Evolutionary conservation across 2,329 filamentous ascomycete species (phyloP).

Genomic region (Calycina marina): DNA sequence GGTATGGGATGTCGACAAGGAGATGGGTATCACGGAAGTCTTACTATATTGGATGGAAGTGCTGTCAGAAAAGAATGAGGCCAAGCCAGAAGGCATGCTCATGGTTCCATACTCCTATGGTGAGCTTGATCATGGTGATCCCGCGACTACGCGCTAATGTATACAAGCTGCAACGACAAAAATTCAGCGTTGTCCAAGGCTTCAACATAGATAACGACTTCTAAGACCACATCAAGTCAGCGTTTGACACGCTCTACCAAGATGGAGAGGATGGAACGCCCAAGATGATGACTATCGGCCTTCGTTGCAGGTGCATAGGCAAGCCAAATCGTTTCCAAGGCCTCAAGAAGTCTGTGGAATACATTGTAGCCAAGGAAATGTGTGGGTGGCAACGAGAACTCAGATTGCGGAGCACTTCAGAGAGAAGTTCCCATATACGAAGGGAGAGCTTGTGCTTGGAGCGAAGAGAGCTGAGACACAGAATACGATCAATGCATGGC

Average conservation of each 20-base stretch:
- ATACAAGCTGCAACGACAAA: constrained; percentile 34
- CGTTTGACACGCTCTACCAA: constrained; percentile 40
- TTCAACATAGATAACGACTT: constrained; percentile 15
- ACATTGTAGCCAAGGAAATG: constrained; percentile 34
- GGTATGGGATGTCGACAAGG: constrained; percentile 33
- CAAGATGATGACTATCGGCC: constrained; percentile 42
- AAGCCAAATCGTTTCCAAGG: constrained; percentile 36
- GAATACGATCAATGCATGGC: constrained; percentile 12
- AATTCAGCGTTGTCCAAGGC: constrained; percentile 18
- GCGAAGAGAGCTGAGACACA: constrained; percentile 13
- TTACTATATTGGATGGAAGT: constrained; percentile 41
- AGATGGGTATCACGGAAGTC: constrained; percentile 34
- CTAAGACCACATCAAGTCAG: constrained; percentile 30
- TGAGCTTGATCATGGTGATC: background rate
- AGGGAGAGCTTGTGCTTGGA: constrained; percentile 11
- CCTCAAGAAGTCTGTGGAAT: constrained; percentile 36
- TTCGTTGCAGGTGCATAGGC: constrained; percentile 38
- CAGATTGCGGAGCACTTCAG: constrained; percentile 36
- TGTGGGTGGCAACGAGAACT: constrained; percentile 38
- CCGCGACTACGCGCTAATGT: background rate
- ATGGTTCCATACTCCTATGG: constrained; percentile 38
- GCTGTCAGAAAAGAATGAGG: constrained; percentile 29
- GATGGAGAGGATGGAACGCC: constrained; percentile 24
- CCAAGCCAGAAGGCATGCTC: constrained; percentile 30
- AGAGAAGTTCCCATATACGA: constrained; percentile 15